Evolutionary conservation across 1,284 basidiomycete species (phyloP).

Genomic region (Cryptococcus sp.): DNA sequence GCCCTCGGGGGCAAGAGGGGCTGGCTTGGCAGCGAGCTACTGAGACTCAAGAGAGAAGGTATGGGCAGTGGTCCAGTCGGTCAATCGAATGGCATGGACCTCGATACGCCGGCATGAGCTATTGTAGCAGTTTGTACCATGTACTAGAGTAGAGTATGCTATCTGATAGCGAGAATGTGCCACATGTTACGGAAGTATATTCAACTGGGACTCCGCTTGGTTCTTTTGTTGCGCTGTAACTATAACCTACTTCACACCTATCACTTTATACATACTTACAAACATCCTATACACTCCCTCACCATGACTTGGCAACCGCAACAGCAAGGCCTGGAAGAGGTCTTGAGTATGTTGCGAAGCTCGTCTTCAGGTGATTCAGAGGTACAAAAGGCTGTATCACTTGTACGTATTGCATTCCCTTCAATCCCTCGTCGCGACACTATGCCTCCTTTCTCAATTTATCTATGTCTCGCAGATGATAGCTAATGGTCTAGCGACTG

Average conservation of each 20-base stretch:
- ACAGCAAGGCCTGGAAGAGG: slow-evolving; percentile 45
- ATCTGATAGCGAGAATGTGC: no score
- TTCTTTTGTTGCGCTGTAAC: background rate
- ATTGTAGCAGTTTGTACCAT: no score
- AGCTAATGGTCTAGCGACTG: slow-evolving; percentile 61
- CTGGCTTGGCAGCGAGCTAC: background rate
- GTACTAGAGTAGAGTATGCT: no score
- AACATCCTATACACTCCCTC: background rate
- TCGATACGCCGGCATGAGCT: background rate
- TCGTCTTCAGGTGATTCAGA: slow-evolving; percentile 46
- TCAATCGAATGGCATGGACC: background rate
- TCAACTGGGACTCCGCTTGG: background rate
- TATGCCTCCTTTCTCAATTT: background rate
- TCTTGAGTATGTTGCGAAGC: slow-evolving; percentile 48
- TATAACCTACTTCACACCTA: background rate
- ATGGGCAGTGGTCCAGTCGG: background rate
- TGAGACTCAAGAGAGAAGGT: background rate
- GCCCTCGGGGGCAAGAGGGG: background rate
- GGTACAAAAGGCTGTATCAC: slow-evolving; percentile 47
- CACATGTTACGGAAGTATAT: no score
- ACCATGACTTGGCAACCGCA: slow-evolving; percentile 47
- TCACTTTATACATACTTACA: background rate
- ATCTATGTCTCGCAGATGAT: no score
- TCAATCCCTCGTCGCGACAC: background rate
- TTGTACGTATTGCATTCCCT: slow-evolving; percentile 34